These are phyloP conservation scores for Emmonsiellopsis sp. DNA, from an alignment of 2,329 filamentous ascomycete species.

Conservation along the genomic window DNA sequence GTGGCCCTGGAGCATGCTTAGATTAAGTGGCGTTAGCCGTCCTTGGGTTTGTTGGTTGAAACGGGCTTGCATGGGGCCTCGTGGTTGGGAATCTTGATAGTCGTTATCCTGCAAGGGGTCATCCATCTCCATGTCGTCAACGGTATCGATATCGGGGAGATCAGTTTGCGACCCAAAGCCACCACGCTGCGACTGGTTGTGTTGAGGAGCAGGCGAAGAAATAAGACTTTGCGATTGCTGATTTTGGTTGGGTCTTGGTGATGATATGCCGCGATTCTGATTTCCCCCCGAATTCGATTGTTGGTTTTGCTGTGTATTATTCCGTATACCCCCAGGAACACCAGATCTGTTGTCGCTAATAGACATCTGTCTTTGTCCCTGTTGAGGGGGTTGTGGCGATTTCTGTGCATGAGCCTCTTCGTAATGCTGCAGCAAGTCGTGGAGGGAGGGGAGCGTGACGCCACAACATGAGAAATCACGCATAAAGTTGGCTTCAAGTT, in stretches of 20 bases:
- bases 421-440: constrained; percentile 93
- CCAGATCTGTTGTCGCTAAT: constrained; percentile 43
- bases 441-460: constrained; percentile 77
- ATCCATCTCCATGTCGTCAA: constrained; percentile 86
- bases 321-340: constrained; percentile 34
- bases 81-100: constrained; percentile 52
- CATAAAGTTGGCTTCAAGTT: constrained; percentile 96
- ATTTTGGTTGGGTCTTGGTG: constrained; percentile 18
- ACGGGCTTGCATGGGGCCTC: constrained; percentile 57
- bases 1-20: constrained; percentile 66
- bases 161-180: constrained; percentile 19
- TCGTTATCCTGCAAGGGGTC: constrained; percentile 55
- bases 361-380: constrained; percentile 38
- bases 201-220: constrained; percentile 9
- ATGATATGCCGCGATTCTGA: constrained; percentile 3
- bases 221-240: constrained; percentile 12
- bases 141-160: constrained; percentile 29
- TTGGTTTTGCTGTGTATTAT: constrained; percentile 14
- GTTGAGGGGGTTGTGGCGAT: constrained; percentile 39
- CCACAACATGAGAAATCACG: constrained; percentile 94
- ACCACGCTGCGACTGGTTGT: constrained; percentile 12
- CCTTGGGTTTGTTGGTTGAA: constrained; percentile 47
- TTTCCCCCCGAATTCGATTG: constrained; percentile 1
- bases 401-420: constrained; percentile 85
- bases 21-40: constrained; percentile 62